Evolutionary conservation across 257 asterid genomes (phyloP), one percentile per base, ranked within the genome.

Genomic region (Nemophila menziesii): DNA sequence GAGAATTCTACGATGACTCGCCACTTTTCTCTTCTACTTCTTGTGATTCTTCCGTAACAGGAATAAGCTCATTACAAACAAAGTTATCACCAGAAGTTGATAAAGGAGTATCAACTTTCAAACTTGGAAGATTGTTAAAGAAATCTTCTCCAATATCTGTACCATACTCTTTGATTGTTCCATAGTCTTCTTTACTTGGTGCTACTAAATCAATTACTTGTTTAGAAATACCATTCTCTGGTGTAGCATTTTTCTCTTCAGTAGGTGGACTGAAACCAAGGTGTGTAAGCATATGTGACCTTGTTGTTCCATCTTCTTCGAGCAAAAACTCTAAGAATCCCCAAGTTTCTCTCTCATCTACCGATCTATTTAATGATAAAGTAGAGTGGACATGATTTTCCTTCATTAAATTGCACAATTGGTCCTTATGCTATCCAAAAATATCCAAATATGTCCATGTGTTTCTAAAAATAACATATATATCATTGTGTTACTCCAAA

Each of bases 91-190:
- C 82, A 39, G 95, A 62, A 39, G 60, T 65, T 22, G 95, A 61
- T 40, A 58, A 3, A 20, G 98, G 94, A 20, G 94, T 80, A 40
- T 83, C 93, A 40, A 74, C 82, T 72, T 62, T 85, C 19, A 95
- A 95, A 60, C 94, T 89, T 2, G 96, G 80, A 43, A 84, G 92
- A 69, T 80, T 89, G 75, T 89, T 76, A 49, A 89, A 89, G 73
- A 89, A 89, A 56, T 84, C 93, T 70, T 84, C 90, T 44, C 94
- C 98, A 46, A 70, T 89, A 64, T 89, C 98, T 18, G 58, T 29
- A 20, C 70, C 55, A 48, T 44, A 57, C n/a, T n/a, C n/a, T n/a
- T n/a, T n/a, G n/a, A 62, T 56, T 41, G 62, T 78, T 4, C 69
- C 59, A 50, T 21, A 43, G 55, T 60, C 82, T 55, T 73, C 84